Base-by-base conservation (phyloP, 495 filamentous ascomycete species). In the Talaromyces proteolyticus region DNA sequence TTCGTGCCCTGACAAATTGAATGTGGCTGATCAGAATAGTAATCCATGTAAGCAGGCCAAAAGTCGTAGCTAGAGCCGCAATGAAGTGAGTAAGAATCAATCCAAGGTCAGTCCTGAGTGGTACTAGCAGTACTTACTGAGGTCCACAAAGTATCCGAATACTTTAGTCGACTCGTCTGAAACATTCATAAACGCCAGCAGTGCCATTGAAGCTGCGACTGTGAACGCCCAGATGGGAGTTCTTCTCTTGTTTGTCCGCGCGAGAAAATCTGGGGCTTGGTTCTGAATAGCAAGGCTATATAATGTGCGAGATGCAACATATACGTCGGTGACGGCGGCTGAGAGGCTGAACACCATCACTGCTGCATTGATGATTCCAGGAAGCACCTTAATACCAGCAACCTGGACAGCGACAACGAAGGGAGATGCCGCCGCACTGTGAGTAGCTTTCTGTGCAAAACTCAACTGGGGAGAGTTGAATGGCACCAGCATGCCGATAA, bases 61-160 rank as follows among this genome's bases (percentile, higher is more conserved):
- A 86, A 63, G 90, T 86, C 7, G 87, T 88, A 21, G 82, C 82
- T 58, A 5, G 52, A 50, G 50, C 67, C 65, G 50, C 84, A 60
- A 66, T 59, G 57, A 61, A 21, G 10, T 24, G 3, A 18, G 6
- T 49, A 7, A 10, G 52, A 46, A 55, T 53, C 42, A 26, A 25
- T 44, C 12, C 10, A 14, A 11, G 4, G 8, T 11, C 16, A 37
- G n/a, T 12, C 0, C n/a, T n/a, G n/a, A n/a, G 16, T 12, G n/a
- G 10, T 16, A 6, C 0, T 29, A 10, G 19, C 11, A 17, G 49
- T 26, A 58, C 60, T 54, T 57, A 63, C 65, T 20, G 25, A 14
- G 73, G 60, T 91, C 89, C 53, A 93, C 85, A 52, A 96, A 93
- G 75, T 92, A 93, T 19, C 69, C 74, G 64, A 95, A 95, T 3